Percentiles rank a stretch among this genome's conserved stretches.
Conservation (phyloP, 441 rosid species). For the Syzygium malaccense region DNA sequence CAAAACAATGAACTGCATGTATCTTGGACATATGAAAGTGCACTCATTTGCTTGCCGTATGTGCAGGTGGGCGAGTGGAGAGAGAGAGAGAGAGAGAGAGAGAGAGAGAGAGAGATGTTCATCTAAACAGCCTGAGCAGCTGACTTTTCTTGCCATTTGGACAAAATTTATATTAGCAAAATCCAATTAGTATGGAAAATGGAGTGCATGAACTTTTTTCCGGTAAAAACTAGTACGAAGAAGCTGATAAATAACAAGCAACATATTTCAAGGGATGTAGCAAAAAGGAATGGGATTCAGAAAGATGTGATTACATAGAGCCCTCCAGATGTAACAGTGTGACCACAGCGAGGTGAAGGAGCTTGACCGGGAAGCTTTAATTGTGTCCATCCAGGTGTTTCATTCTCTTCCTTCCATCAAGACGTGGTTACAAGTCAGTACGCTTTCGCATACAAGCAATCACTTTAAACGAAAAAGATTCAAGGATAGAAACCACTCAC, state of each 20-base stretch:
- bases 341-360: slow-evolving; percentile 96
- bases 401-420: slow-evolving; percentile 91
- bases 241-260: not conserved
- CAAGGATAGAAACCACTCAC: not conserved
- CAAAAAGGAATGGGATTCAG: not conserved
- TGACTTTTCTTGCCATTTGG: not conserved
- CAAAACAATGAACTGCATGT: not conserved
- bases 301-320: slow-evolving; percentile 60
- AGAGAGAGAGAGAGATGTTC: not conserved
- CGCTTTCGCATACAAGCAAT: not conserved
- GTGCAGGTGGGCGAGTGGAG: not conserved
- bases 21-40: not conserved
- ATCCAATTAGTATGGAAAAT: not conserved
- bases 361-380: slow-evolving; percentile 99
- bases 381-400: slow-evolving; percentile 98
- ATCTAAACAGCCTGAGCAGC: not conserved
- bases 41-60: not conserved
- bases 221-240: not conserved
- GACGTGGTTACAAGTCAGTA: slow-evolving; percentile 12
- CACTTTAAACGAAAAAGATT: not conserved
- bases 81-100: not conserved
- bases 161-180: not conserved
- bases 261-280: not conserved
- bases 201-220: not conserved
- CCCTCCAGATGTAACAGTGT: slow-evolving; percentile 89